Percentiles rank a stretch among this genome's conserved stretches.
phyloP scores from a whole-genome alignment of 768 basidiomycete species.

The Lactifluus hygrophoroides region DNA sequence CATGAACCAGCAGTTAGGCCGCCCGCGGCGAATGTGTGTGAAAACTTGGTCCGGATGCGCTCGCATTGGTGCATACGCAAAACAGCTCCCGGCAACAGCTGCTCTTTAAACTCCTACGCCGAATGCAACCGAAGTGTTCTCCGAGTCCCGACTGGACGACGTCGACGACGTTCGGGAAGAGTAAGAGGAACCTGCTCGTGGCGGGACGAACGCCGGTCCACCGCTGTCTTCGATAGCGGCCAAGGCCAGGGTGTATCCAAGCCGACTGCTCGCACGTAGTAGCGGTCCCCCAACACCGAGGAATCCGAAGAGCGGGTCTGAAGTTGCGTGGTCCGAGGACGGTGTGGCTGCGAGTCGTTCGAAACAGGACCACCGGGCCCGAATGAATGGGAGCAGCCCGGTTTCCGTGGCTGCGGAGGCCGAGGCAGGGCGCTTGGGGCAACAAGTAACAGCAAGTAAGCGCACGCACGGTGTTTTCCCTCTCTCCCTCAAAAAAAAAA shows the following conservation, averaged over 20 bases:
- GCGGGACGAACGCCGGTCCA: neutral
- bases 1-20: constrained; percentile 2
- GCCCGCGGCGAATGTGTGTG: constrained; percentile 11
- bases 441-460: neutral
- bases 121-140: constrained; percentile 7
- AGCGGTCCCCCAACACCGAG: neutral
- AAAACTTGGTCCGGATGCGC: neutral
- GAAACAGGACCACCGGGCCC: neutral
- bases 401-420: neutral
- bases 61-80: neutral
- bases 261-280: neutral
- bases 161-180: constrained; percentile 1
- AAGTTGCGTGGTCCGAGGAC: neutral
- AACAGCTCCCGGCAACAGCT: neutral
- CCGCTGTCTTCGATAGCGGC: neutral
- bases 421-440: neutral
- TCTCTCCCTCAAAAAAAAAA: neutral
- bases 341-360: neutral
- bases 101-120: neutral
- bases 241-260: neutral
- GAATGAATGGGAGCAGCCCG: neutral
- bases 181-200: constrained; percentile 3
- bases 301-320: neutral
- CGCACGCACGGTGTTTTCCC: neutral
- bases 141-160: constrained; percentile 1